Conservation (phyloP, 2,329 filamentous ascomycete genomes). For the Alternaria ethzedia region DNA sequence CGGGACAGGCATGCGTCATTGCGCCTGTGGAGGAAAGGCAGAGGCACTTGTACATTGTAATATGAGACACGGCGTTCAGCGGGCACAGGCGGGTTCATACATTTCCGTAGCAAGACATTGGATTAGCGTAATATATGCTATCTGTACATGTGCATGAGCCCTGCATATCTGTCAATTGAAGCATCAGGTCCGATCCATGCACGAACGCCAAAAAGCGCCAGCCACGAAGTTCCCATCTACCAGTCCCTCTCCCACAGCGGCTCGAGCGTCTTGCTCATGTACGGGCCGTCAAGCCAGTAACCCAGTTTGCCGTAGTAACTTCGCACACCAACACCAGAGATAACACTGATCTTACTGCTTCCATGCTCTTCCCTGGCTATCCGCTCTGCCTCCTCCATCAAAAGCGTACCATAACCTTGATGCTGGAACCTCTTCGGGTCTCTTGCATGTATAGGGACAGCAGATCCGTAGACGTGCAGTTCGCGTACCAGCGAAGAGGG, state of each 20-base stretch:
- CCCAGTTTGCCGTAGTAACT: conserved; percentile 94
- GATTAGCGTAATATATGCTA: conserved; percentile 5
- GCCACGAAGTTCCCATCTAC: conserved; percentile 6
- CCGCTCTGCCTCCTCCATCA: conserved; percentile 98
- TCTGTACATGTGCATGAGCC: conserved; percentile 1
- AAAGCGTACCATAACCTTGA: conserved; percentile 90
- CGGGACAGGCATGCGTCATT: background rate
- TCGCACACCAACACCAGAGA: conserved; percentile 94
- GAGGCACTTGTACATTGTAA: conserved; percentile 17
- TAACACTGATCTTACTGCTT: conserved; percentile 92
- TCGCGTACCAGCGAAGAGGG: conserved; percentile 92
- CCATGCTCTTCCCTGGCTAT: conserved; percentile 95
- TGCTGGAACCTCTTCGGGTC: conserved; percentile 98
- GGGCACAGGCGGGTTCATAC: conserved; percentile 3
- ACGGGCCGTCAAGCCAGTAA: conserved; percentile 91
- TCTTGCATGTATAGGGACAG: conserved; percentile 94
- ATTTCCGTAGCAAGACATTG: conserved; percentile 11
- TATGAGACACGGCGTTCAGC: conserved; percentile 29
- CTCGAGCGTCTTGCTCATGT: conserved; percentile 55
- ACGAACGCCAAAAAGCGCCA: conserved; percentile 7
- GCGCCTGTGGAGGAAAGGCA: background rate
- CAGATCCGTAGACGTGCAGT: conserved; percentile 94
- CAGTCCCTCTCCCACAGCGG: conserved; percentile 43
- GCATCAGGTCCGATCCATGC: background rate
- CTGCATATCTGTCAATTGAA: background rate